phyloP scores from a whole-genome alignment of 2,329 filamentous ascomycete genomes.

The Phialocephala subalpina region DNA sequence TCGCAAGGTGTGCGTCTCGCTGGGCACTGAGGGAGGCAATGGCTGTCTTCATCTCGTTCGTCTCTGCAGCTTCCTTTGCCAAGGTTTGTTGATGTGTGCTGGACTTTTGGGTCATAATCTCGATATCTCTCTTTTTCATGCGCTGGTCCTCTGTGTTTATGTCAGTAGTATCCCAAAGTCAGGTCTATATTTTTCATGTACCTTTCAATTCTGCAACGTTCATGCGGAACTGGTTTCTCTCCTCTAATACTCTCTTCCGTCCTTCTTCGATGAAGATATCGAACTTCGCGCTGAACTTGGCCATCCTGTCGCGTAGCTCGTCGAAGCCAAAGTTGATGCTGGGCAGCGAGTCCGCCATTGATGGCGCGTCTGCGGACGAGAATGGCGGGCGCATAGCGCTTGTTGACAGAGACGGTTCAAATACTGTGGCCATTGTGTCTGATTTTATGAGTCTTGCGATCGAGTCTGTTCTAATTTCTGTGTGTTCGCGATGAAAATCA shows the following conservation, averaged over 20 bases:
- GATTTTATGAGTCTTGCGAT: not conserved
- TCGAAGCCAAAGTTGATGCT: slow-evolving; percentile 96
- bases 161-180: slow-evolving; percentile 19
- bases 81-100: slow-evolving; percentile 76
- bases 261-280: slow-evolving; percentile 94
- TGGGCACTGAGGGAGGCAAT: slow-evolving; percentile 66
- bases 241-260: slow-evolving; percentile 87
- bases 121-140: slow-evolving; percentile 87
- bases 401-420: slow-evolving; percentile 74
- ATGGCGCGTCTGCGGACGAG: slow-evolving; percentile 65
- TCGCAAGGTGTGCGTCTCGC: slow-evolving; percentile 66
- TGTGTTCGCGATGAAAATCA: slow-evolving; percentile 1
- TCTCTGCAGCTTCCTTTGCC: slow-evolving; percentile 80
- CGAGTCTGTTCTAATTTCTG: slow-evolving; percentile 8
- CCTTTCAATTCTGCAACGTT: slow-evolving; percentile 90
- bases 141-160: slow-evolving; percentile 81
- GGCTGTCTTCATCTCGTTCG: slow-evolving; percentile 73
- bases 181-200: slow-evolving; percentile 49
- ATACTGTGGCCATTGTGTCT: slow-evolving; percentile 63
- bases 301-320: slow-evolving; percentile 93
- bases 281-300: slow-evolving; percentile 87
- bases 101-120: slow-evolving; percentile 78
- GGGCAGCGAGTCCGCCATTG: slow-evolving; percentile 81
- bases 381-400: slow-evolving; percentile 57
- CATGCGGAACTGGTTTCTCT: slow-evolving; percentile 92